Evolutionary conservation across 2,329 filamentous ascomycete genomes (phyloP).

Genomic region (Neoscytalidium dimidiatum): DNA sequence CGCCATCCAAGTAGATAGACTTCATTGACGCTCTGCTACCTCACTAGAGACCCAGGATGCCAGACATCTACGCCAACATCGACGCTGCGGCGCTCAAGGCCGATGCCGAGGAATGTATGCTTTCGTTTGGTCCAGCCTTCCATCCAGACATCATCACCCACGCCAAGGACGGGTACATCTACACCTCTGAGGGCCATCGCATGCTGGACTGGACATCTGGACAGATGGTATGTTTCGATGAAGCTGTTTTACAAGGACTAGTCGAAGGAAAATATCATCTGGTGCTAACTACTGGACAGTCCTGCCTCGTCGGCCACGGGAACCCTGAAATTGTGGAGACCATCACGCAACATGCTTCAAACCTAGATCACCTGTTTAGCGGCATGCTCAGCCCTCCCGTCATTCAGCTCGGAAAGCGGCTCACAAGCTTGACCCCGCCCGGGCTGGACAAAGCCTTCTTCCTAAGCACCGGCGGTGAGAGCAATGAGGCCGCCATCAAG

Average conservation of each 20-base stretch:
- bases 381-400: conserved; percentile 39
- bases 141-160: conserved; percentile 34
- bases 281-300: background rate
- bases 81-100: conserved; percentile 6
- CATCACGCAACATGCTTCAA: conserved; percentile 29
- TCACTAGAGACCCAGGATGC: background rate
- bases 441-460: conserved; percentile 38
- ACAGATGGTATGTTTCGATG: conserved; percentile 27
- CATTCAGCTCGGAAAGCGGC: conserved; percentile 32
- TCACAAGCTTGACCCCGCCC: conserved; percentile 29
- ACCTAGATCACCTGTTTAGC: conserved; percentile 38
- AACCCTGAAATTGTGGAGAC: conserved; percentile 36
- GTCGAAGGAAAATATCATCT: background rate
- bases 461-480: conserved; percentile 36
- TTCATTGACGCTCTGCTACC: no score
- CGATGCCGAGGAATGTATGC: conserved; percentile 14
- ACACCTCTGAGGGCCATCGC: conserved; percentile 32
- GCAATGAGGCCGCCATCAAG: conserved; percentile 62
- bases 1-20: no score
- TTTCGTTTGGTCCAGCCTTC: conserved; percentile 24
- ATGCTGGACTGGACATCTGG: conserved; percentile 36
- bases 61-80: conserved; percentile 5
- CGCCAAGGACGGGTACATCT: conserved; percentile 31
- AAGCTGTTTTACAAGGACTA: background rate
- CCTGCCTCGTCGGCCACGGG: conserved; percentile 32